These are phyloP conservation scores for Myrmaecium sp. DNA, from an alignment of 2,329 filamentous ascomycete genomes.

Conservation along the genomic window DNA sequence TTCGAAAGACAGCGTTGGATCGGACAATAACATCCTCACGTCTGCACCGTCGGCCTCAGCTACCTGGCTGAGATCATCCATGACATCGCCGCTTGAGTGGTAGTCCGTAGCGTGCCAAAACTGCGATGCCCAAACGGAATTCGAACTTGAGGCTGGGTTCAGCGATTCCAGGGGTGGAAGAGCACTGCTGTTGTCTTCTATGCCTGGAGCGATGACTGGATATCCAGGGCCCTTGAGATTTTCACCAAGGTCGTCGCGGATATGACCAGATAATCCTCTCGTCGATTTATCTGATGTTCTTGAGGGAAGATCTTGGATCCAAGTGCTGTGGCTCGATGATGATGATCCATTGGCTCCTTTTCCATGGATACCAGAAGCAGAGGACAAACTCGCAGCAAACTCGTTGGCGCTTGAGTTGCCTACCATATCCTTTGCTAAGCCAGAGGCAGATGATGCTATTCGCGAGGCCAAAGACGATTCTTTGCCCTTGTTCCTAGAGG, in stretches of 20 bases:
- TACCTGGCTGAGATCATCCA: neutral
- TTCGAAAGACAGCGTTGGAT: slow-evolving; percentile 4
- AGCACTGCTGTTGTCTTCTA: slow-evolving; percentile 3
- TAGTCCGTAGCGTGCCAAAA: neutral
- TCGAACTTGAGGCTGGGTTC: neutral
- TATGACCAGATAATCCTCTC: no score
- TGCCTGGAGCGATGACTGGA: no score
- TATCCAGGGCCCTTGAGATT: no score
- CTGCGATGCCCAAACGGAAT: neutral
- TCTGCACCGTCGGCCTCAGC: slow-evolving; percentile 6
- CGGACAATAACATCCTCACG: slow-evolving; percentile 5
- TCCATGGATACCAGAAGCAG: slow-evolving; percentile 3
- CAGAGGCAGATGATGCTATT: slow-evolving; percentile 7
- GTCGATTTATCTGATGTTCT: no score
- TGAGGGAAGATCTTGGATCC: slow-evolving; percentile 5
- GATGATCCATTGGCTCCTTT: slow-evolving; percentile 5
- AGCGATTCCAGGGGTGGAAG: slow-evolving; percentile 2
- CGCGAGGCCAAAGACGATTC: slow-evolving; percentile 6
- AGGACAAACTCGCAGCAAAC: slow-evolving; percentile 2
- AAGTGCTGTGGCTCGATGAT: slow-evolving; percentile 2
- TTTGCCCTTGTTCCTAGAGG: no score
- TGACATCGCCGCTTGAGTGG: neutral
- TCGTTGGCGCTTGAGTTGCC: slow-evolving; percentile 6
- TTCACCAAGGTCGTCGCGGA: no score
- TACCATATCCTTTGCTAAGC: slow-evolving; percentile 5